These are phyloP conservation scores for Boletus sp. DNA, from an alignment of 1,284 basidiomycete genomes.

Conservation along the genomic window DNA sequence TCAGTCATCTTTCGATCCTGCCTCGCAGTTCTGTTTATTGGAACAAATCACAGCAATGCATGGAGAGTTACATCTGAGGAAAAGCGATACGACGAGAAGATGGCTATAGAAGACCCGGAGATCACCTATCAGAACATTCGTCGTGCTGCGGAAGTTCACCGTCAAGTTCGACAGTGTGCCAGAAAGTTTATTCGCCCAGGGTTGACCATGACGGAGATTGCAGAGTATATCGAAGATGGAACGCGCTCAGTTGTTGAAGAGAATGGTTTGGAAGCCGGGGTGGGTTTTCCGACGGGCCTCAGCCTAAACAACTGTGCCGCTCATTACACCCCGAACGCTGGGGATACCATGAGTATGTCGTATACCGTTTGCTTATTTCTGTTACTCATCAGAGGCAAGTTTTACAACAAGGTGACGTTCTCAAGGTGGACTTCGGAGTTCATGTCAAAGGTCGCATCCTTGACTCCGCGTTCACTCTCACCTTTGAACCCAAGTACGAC, in stretches of 20 bases:
- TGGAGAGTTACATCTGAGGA: slow-evolving; percentile 91
- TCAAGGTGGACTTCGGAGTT: slow-evolving; percentile 98
- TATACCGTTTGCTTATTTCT: slow-evolving; percentile 7
- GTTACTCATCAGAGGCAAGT: slow-evolving; percentile 44
- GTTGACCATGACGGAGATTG: slow-evolving; percentile 94
- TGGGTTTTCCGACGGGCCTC: slow-evolving; percentile 97
- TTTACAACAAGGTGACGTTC: slow-evolving; percentile 78
- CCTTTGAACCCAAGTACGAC: slow-evolving; percentile 87
- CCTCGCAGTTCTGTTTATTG: slow-evolving; percentile 2
- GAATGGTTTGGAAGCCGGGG: slow-evolving; percentile 78
- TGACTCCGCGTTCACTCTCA: slow-evolving; percentile 95
- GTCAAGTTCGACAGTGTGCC: slow-evolving; percentile 85
- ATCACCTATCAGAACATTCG: slow-evolving; percentile 87
- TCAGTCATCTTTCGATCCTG: slow-evolving; percentile 35
- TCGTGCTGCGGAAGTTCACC: slow-evolving; percentile 92
- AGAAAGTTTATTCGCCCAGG: slow-evolving; percentile 86
- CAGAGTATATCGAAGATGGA: slow-evolving; percentile 89
- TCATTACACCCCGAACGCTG: slow-evolving; percentile 95
- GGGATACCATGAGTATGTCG: slow-evolving; percentile 77
- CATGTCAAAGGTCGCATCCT: slow-evolving; percentile 93
- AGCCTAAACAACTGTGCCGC: slow-evolving; percentile 94
- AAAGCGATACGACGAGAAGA: slow-evolving; percentile 78
- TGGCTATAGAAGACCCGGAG: slow-evolving; percentile 75
- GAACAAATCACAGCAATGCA: slow-evolving; percentile 55
- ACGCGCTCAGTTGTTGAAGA: slow-evolving; percentile 90